Base-by-base conservation (phyloP, 805 yeast genomes). In the Teunomyces gatunensis region DNA sequence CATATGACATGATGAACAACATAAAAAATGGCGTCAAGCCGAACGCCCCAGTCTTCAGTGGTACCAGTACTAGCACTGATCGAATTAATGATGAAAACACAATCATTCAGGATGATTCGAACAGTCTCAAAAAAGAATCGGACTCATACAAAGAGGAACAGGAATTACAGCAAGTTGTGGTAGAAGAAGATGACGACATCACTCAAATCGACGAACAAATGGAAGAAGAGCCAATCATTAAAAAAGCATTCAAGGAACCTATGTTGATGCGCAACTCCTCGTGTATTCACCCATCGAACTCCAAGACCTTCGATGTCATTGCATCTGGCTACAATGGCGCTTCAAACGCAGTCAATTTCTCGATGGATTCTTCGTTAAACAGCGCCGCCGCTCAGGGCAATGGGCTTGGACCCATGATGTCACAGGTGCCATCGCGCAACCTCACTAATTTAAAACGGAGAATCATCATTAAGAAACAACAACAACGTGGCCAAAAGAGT, bases 381-480 rank as follows among this genome's bases (percentile, higher is more conserved):
- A 64, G 71, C 47, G 66, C 58, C 39, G 68, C 70, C 5, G 52
- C 57, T 11, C 59, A 51, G 17, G 67, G 67, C 2, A 83, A 83
- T 58, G 87, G 88, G 0, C 61, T 82, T 30, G 86, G 84, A 0
- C 85, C 88, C 3, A 70, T 78, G 20, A 75, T 75, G 29, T 77
- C 87, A 2, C 77, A 78, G 45, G 84, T 80, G 17, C 75, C 79
- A 12, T 78, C 82, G 13, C 76, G 77, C 56, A 72, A 78, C 57
- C 59, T 79, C 51, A 77, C 74, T 51, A 71, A 74, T 47, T 65
- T 78, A 53, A 75, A 77, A 49, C 64, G 77, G 47, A 68, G 81
- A 55, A 68, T 77, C 23, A 66, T 70, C 54, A 64, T 67, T 64
- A 71, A 73, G 53, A 69, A 64, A 49, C 73, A 69, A 47, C 62